Conservation (phyloP, 371 early-diverging fungal genomes). For the Lichtheimia corymbifera region DNA sequence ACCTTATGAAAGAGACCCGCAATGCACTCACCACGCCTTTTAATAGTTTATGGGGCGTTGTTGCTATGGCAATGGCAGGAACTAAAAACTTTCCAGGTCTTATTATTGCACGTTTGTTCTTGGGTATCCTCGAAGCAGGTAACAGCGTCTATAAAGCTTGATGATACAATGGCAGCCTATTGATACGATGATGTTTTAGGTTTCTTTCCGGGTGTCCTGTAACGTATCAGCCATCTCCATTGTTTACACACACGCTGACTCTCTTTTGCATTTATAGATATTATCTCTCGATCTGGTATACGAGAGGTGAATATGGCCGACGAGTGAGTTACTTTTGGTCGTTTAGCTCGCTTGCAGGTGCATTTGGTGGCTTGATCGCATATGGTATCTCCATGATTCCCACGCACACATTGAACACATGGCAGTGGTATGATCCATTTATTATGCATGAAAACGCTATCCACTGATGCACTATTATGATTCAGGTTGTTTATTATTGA, state of each 20-base stretch:
- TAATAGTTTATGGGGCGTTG: slow-evolving; percentile 34
- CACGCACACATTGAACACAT: slow-evolving; percentile 26
- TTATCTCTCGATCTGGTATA: slow-evolving; percentile 46
- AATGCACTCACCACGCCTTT: neutral
- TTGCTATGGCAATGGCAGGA: slow-evolving; percentile 26
- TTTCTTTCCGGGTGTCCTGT: slow-evolving; percentile 33
- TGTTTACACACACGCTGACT: neutral
- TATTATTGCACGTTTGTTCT: slow-evolving; percentile 10
- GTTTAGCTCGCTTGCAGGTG: slow-evolving; percentile 43
- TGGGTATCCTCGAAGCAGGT: slow-evolving; percentile 29
- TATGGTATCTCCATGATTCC: slow-evolving; percentile 37
- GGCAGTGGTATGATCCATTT: slow-evolving; percentile 38
- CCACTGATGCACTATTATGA: neutral
- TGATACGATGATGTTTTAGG: neutral
- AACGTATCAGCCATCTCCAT: slow-evolving; percentile 25
- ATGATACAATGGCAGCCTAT: slow-evolving; percentile 1
- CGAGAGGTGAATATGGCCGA: slow-evolving; percentile 39
- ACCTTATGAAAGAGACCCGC: too few species aligned
- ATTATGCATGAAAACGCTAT: neutral
- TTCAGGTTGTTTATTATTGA: slow-evolving; percentile 58
- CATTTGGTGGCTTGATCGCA: slow-evolving; percentile 42
- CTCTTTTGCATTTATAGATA: slow-evolving; percentile 12
- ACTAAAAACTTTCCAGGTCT: slow-evolving; percentile 23
- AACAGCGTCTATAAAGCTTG: neutral
- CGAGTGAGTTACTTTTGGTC: slow-evolving; percentile 47